These are phyloP conservation scores for Golovinomyces cichoracearum DNA, from an alignment of 2,329 filamentous ascomycete species.

Conservation along the genomic window DNA sequence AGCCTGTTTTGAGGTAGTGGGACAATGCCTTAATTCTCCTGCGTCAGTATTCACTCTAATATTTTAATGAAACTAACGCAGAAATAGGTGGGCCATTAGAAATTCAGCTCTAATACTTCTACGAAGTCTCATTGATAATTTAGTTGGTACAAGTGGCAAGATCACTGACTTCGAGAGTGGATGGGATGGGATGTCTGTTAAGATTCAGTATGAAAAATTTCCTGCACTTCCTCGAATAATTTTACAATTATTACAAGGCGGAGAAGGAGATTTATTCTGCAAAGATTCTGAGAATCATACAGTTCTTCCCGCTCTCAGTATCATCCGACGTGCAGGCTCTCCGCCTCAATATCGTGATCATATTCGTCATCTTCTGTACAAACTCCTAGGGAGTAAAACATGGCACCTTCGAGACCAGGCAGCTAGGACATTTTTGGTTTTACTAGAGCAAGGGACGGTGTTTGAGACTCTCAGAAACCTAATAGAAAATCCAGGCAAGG, in stretches of 20 bases:
- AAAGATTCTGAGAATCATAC: conserved; percentile 17
- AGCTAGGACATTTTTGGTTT: conserved; percentile 18
- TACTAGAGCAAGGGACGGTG: neutral
- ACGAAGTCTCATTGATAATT: conserved; percentile 53
- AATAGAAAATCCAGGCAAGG: neutral
- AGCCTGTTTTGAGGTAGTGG: conserved; percentile 51
- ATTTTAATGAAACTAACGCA: conserved; percentile 1
- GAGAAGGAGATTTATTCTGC: conserved; percentile 3
- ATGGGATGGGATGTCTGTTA: conserved; percentile 36
- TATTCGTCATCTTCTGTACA: conserved; percentile 31
- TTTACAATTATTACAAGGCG: conserved; percentile 28
- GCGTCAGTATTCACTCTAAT: conserved; percentile 25
- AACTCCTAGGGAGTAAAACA: conserved; percentile 39
- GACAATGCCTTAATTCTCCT: conserved; percentile 49
- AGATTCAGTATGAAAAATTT: conserved; percentile 45
- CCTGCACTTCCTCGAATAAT: conserved; percentile 38
- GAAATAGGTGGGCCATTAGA: conserved; percentile 57
- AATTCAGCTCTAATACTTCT: conserved; percentile 84
- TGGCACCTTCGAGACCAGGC: conserved; percentile 70
- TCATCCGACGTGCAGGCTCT: conserved; percentile 45
- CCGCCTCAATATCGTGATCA: conserved; percentile 28
- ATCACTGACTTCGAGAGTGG: conserved; percentile 34
- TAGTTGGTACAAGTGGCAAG: conserved; percentile 52
- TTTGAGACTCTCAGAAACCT: neutral
- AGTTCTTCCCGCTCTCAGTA: conserved; percentile 62